A percentile compares a stretch with the other conserved stretches of the same genome.
Conservation (phyloP, 345 rosid species). For the Rubroshorea leprosula region DNA sequence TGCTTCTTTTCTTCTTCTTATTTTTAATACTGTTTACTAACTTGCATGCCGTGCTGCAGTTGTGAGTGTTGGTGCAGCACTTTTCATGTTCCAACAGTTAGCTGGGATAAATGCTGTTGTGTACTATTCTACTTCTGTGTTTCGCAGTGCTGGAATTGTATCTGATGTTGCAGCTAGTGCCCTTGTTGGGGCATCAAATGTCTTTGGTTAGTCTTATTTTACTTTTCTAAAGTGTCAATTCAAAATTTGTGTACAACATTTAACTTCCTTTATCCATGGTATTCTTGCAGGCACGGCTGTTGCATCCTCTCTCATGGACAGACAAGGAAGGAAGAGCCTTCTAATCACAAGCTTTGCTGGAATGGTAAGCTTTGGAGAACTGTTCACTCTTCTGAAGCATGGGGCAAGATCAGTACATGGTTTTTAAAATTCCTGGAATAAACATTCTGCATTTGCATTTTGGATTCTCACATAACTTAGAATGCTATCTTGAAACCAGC, state of each 20-base stretch:
- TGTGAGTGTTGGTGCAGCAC: conserved; percentile 97
- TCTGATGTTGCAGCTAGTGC: conserved; percentile 99
- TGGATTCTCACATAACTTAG: too few species aligned
- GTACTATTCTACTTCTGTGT: conserved; percentile 94
- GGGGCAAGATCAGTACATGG: neutral
- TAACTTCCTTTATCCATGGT: conserved; percentile 12
- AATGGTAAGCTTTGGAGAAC: conserved; percentile 47
- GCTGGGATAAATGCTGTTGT: conserved; percentile 99
- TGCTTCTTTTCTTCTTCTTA: too few species aligned
- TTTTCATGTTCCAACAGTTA: conserved; percentile 94
- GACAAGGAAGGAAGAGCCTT: conserved; percentile 92
- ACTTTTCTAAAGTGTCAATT: neutral
- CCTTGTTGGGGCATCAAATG: conserved; percentile 96
- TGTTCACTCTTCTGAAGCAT: too few species aligned
- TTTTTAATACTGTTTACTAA: neutral
- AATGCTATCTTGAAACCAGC: too few species aligned
- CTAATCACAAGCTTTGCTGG: conserved; percentile 81
- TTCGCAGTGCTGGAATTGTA: conserved; percentile 80
- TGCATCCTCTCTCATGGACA: conserved; percentile 98
- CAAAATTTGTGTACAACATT: neutral
- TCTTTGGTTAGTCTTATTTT: conserved; percentile 52
- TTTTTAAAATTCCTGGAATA: neutral
- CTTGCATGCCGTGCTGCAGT: conserved; percentile 44
- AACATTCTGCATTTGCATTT: conserved; percentile 5
- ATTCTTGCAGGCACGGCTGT: conserved; percentile 69